Conservation (phyloP, 495 filamentous ascomycete species). For the Aspergillus sclerotioniger region DNA sequence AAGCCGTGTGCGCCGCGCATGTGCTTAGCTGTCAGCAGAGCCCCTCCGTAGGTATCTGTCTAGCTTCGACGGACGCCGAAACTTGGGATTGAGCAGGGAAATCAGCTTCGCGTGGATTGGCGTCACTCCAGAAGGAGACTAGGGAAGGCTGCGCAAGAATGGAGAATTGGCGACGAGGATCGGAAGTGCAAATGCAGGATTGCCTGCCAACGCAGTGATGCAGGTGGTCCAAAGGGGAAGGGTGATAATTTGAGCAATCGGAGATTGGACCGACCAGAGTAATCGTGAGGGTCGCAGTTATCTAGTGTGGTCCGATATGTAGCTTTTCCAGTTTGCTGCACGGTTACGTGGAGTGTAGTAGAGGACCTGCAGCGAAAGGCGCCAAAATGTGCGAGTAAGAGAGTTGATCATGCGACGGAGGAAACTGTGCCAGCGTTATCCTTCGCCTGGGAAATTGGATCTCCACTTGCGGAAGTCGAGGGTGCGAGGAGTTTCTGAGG, state of each 20-base stretch:
- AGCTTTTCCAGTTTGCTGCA: conserved; percentile 38
- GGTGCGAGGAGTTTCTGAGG: conserved; percentile 6
- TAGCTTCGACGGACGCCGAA: conserved; percentile 10
- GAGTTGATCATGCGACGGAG: conserved; percentile 33
- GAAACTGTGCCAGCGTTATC: conserved; percentile 32
- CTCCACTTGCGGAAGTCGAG: conserved; percentile 13
- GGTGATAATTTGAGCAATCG: conserved; percentile 33
- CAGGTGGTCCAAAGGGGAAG: conserved; percentile 45
- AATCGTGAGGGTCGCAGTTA: conserved; percentile 30
- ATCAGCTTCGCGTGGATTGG: conserved; percentile 26
- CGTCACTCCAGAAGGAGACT: conserved; percentile 12
- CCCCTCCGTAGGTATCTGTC: conserved; percentile 22
- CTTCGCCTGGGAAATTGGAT: conserved; percentile 16
- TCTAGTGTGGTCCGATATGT: conserved; percentile 31
- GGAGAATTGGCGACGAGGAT: conserved; percentile 20
- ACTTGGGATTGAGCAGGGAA: conserved; percentile 18
- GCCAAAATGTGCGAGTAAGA: conserved; percentile 31
- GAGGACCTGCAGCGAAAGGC: conserved; percentile 28
- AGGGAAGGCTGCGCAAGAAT: conserved; percentile 27
- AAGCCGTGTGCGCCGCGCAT: conserved; percentile 22
- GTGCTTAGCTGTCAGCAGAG: conserved; percentile 28
- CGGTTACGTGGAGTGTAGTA: conserved; percentile 43
- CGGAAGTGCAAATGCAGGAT: conserved; percentile 28
- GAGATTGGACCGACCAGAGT: conserved; percentile 32
- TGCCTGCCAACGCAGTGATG: conserved; percentile 46